Evolutionary conservation across 164 flowering plant species (phyloP), one percentile per base, ranked within the genome.

Genomic region (Aristolochia californica): DNA sequence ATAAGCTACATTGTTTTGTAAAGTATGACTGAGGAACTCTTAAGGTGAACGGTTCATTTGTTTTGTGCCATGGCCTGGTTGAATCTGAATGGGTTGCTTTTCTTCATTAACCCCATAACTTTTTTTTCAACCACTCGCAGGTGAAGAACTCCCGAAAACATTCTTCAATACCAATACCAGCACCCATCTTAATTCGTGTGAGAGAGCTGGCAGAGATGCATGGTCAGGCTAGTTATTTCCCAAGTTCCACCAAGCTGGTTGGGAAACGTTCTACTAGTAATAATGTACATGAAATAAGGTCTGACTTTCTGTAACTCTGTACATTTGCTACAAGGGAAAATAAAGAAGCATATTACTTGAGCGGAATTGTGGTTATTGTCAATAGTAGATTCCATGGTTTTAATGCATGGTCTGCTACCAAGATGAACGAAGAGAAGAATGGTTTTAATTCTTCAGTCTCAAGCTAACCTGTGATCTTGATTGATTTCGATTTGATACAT

Each of bases 141-240:
- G 71, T 70, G 55, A 58, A 26, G 55, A 80, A 63, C 61, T 68
- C 85, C 4, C 70, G 87, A 66, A 91, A 85, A 56, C 80, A 78
- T 53, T 68, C 78, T 20, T 66, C 86, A 21, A 34, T 71, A 61
- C 89, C 94, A n/a, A 79, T 93, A 47, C 98, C 98, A 2, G 72
- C 77, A 8, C 64, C 78, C 13, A 79, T 93, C 53, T 70, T 93
- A 66, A 20, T 74, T 16, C 71, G 83, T 10, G 91, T 89, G 49
- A 81, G 95, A 66, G 89, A 88, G 77, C 85, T 93, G n/a, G 95
- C 98, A 1, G 85, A 83, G 66, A 74, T 68, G 79, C 80, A 93
- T 17, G 64, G 79, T 1, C 89, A 81, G 66, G 61, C 63, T 54
- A 64, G 74, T 0, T 72, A 73, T 20, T 71, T 58, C 66, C 61